phyloP scores from a whole-genome alignment of 1,284 basidiomycete genomes.

The Cystobasidium slooffiae region DNA sequence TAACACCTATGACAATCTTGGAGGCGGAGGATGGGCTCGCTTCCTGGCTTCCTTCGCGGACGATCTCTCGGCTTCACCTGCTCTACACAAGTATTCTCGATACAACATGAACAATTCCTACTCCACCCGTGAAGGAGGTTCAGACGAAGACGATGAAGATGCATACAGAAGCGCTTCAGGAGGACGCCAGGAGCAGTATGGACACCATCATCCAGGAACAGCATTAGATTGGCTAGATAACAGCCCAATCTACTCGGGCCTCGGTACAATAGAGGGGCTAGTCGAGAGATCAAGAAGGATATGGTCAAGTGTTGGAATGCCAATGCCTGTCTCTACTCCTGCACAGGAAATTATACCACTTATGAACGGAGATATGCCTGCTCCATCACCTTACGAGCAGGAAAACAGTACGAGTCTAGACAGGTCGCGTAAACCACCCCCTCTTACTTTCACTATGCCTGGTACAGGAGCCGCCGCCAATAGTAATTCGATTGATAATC shows the following conservation, averaged over 20 bases:
- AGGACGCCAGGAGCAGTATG: conserved; percentile 58
- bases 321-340: conserved; percentile 16
- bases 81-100: conserved; percentile 65
- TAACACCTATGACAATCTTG: conserved; percentile 46
- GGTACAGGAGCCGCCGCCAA: neutral
- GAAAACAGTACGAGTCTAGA: neutral
- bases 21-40: conserved; percentile 88
- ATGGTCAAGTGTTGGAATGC: conserved; percentile 34
- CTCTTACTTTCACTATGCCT: conserved; percentile 5
- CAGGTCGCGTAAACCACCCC: conserved; percentile 18
- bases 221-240: conserved; percentile 54
- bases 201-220: conserved; percentile 66
- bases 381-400: neutral
- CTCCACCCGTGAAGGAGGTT: neutral
- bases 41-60: conserved; percentile 93
- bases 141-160: conserved; percentile 53
- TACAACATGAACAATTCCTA: conserved; percentile 62
- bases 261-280: conserved; percentile 40
- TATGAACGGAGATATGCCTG: neutral
- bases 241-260: conserved; percentile 61
- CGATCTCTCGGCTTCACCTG: conserved; percentile 63
- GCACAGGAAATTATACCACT: conserved; percentile 8
- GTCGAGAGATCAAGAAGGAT: conserved; percentile 30
- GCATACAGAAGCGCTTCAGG: conserved; percentile 35
- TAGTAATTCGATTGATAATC: no score